A percentile compares a stretch with the other conserved stretches of the same genome.
Conservation (phyloP, 768 basidiomycete species). For the Lyophyllum semitale region DNA sequence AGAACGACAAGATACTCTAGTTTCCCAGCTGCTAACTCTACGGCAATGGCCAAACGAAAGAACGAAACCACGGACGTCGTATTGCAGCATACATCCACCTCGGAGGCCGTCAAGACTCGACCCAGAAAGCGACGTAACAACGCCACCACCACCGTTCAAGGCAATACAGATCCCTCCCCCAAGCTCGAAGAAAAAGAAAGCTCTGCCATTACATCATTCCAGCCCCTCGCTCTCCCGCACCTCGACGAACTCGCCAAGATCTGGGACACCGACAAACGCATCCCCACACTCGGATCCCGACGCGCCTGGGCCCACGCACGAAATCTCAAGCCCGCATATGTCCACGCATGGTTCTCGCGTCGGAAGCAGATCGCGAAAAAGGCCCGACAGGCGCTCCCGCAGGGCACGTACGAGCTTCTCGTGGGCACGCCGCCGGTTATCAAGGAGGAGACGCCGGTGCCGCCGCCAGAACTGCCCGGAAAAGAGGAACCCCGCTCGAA, state of each 20-base stretch:
- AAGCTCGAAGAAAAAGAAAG: slow-evolving; percentile 9
- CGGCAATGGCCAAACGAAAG: slow-evolving; percentile 4
- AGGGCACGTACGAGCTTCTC: slow-evolving; percentile 37
- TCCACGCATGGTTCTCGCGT: slow-evolving; percentile 41
- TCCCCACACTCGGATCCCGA: slow-evolving; percentile 37
- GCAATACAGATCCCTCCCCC: background rate
- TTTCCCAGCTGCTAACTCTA: too few species aligned
- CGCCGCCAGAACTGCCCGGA: background rate
- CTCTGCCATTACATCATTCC: background rate
- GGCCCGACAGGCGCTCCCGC: slow-evolving; percentile 25
- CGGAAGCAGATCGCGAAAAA: slow-evolving; percentile 31
- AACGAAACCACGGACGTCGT: background rate
- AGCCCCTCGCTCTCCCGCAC: slow-evolving; percentile 19
- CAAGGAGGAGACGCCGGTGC: background rate
- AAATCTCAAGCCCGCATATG: slow-evolving; percentile 30
- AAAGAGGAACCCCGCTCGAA: background rate
- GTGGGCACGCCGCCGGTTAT: slow-evolving; percentile 33
- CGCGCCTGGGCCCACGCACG: slow-evolving; percentile 41
- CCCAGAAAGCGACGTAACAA: slow-evolving; percentile 1
- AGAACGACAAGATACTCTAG: too few species aligned
- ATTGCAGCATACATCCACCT: slow-evolving; percentile 15
- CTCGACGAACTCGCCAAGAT: slow-evolving; percentile 35
- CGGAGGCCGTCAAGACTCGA: slow-evolving; percentile 13
- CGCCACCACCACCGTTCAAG: background rate
- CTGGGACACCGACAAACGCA: slow-evolving; percentile 38